These are phyloP conservation scores for Kodamaea laetipori DNA, from an alignment of 805 yeast species.

Conservation along the genomic window DNA sequence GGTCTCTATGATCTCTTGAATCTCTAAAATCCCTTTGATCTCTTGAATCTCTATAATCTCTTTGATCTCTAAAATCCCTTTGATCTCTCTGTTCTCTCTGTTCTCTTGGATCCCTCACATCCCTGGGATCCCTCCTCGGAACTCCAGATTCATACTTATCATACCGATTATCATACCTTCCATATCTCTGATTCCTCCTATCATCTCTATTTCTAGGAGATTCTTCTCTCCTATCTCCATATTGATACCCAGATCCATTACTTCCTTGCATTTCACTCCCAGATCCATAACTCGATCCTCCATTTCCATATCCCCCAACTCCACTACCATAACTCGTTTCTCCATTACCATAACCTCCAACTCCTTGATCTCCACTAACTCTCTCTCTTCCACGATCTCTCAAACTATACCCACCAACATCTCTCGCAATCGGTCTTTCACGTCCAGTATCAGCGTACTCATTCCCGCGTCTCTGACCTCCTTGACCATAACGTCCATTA, in stretches of 20 bases:
- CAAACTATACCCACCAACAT: slow-evolving; percentile 8
- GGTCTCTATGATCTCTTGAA: slow-evolving; percentile 10
- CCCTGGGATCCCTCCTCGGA: slow-evolving; percentile 4
- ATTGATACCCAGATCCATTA: neutral
- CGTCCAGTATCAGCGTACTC: slow-evolving; percentile 4
- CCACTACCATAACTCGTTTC: neutral
- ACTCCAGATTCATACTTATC: slow-evolving; percentile 9
- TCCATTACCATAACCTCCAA: neutral
- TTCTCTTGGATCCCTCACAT: slow-evolving; percentile 22
- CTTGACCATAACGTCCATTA: slow-evolving; percentile 1
- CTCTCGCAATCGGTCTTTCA: neutral
- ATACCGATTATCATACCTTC: slow-evolving; percentile 8
- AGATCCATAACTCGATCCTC: neutral
- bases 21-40: slow-evolving; percentile 18
- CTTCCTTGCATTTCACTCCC: neutral
- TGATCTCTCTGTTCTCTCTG: slow-evolving; percentile 20
- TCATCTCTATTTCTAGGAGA: slow-evolving; percentile 12
- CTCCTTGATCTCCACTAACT: slow-evolving; percentile 1
- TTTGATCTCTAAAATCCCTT: slow-evolving; percentile 16
- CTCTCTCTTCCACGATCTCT: slow-evolving; percentile 14
- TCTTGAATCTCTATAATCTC: slow-evolving; percentile 18
- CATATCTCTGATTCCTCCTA: slow-evolving; percentile 13
- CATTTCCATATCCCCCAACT: neutral
- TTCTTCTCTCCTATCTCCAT: slow-evolving; percentile 2
- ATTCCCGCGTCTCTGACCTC: neutral